Evolutionary conservation across 306 rosid species (phyloP).

Genomic region (Begonia masoniana): DNA sequence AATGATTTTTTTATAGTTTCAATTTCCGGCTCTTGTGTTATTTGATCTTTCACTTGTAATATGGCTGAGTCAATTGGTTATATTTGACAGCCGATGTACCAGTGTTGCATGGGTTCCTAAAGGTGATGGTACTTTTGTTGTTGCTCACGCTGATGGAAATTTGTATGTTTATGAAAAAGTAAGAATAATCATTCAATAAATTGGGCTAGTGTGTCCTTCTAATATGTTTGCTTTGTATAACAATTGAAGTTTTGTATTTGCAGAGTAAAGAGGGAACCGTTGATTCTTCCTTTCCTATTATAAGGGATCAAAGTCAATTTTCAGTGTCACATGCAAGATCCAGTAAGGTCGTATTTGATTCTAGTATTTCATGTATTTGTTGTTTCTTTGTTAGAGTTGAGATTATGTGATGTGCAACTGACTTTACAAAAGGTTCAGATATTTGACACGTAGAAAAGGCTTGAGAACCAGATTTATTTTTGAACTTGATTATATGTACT

Average conservation of each 20-base stretch:
- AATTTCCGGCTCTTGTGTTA: not conserved
- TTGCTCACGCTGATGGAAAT: constrained; percentile 92
- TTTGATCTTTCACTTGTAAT: not conserved
- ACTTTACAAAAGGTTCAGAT: too few species aligned
- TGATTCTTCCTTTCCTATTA: constrained; percentile 72
- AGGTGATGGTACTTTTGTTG: constrained; percentile 83
- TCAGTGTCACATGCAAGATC: constrained; percentile 89
- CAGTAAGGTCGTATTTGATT: constrained; percentile 47
- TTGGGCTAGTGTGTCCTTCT: constrained; percentile 12
- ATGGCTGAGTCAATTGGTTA: constrained; percentile 7
- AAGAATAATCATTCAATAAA: constrained; percentile 25
- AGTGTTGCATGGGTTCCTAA: constrained; percentile 87
- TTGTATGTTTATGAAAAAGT: constrained; percentile 84
- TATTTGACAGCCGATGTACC: constrained; percentile 80
- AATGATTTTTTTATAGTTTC: too few species aligned
- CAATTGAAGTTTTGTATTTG: not conserved
- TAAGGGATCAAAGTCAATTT: constrained; percentile 82
- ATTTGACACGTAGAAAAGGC: too few species aligned
- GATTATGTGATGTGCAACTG: too few species aligned
- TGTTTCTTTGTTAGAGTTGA: too few species aligned
- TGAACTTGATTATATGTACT: too few species aligned
- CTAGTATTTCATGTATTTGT: too few species aligned
- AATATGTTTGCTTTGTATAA: too few species aligned
- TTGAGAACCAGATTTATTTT: too few species aligned
- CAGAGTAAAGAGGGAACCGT: constrained; percentile 86